Evolutionary conservation across 2,329 filamentous ascomycete genomes (phyloP).

Genomic region (Calonectria pteridis): DNA sequence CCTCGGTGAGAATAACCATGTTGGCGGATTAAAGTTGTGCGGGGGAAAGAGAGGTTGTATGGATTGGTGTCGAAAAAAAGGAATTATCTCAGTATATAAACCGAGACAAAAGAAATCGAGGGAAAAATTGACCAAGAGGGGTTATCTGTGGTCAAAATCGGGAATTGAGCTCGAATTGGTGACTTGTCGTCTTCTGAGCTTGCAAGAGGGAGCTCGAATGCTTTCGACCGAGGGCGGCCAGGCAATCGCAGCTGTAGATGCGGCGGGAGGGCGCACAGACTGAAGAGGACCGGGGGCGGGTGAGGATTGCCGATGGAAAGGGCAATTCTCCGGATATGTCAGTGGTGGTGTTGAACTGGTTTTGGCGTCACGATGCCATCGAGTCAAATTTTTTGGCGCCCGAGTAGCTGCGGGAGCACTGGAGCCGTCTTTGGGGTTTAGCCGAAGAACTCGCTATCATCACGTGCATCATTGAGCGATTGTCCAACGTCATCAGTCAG

Average conservation of each 20-base stretch:
- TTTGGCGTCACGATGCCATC: constrained; percentile 44
- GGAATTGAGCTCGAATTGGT: constrained; percentile 4
- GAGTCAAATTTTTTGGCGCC: constrained; percentile 45
- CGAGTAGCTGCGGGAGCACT: constrained; percentile 13
- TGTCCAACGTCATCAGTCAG: not conserved
- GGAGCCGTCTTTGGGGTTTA: constrained; percentile 35
- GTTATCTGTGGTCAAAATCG: not conserved
- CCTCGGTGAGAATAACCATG: constrained; percentile 98
- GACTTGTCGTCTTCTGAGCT: constrained; percentile 21
- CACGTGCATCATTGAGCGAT: constrained; percentile 36
- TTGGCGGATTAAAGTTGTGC: constrained; percentile 51
- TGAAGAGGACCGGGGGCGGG: not conserved
- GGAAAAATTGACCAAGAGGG: not conserved
- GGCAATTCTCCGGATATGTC: constrained; percentile 33
- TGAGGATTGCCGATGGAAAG: constrained; percentile 25
- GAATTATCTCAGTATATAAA: not conserved
- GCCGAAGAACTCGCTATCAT: constrained; percentile 36
- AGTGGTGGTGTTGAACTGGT: constrained; percentile 34
- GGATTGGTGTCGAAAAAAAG: constrained; percentile 7
- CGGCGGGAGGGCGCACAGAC: not conserved
- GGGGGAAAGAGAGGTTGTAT: constrained; percentile 17
- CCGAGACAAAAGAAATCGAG: not conserved
- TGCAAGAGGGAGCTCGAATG: not conserved
- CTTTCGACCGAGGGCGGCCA: not conserved
- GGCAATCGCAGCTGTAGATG: not conserved